These are phyloP conservation scores for Cydonia oblonga DNA, from an alignment of 331 rosid species.

Conservation along the genomic window DNA sequence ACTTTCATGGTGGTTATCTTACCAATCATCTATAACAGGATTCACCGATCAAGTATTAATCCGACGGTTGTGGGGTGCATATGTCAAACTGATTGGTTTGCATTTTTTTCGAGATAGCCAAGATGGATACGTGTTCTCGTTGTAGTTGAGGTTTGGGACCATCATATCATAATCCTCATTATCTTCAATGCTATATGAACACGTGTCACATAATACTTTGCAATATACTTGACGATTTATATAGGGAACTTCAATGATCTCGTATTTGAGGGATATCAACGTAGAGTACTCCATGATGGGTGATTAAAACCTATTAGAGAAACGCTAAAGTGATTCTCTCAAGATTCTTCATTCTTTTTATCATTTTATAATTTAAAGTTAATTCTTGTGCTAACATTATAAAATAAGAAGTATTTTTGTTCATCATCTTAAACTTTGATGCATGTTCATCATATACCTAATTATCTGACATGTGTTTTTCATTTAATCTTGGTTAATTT, in stretches of 20 bases:
- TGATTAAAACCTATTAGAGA: too few relatives aligned
- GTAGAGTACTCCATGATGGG: neutral
- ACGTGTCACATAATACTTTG: neutral
- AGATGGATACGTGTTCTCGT: neutral
- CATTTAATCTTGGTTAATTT: too few relatives aligned
- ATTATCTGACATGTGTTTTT: too few relatives aligned
- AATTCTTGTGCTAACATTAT: too few relatives aligned
- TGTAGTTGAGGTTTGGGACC: neutral
- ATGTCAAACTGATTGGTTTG: neutral
- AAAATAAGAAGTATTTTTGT: too few relatives aligned
- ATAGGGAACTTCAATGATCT: neutral
- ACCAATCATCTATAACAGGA: neutral
- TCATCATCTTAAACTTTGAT: too few relatives aligned
- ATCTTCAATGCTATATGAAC: neutral
- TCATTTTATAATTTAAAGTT: accelerated
- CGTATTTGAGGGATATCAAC: neutral
- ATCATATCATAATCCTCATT: neutral
- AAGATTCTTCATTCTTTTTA: too few relatives aligned
- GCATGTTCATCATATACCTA: too few relatives aligned
- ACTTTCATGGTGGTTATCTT: neutral
- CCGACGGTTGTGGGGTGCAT: neutral
- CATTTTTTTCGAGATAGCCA: neutral
- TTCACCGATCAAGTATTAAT: neutral
- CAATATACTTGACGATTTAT: neutral
- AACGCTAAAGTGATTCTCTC: too few relatives aligned